phyloP scores from a whole-genome alignment of 225 moss, liverwort and hornwort species.

The Straminergon stramineum region DNA sequence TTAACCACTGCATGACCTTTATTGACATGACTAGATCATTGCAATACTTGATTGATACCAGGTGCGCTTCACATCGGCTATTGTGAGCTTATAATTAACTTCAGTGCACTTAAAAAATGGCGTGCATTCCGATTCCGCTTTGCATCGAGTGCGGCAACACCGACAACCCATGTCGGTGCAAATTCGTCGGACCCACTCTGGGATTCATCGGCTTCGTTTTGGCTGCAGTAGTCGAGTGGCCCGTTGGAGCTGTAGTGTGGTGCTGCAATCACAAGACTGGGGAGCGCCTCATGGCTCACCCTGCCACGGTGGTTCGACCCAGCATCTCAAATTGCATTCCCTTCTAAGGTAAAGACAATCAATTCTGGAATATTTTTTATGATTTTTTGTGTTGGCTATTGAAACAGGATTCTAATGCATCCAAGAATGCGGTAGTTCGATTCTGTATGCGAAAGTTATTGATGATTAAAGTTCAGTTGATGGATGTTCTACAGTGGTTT shows the following conservation, averaged over 20 bases:
- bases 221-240: conserved; percentile 77
- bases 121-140: conserved; percentile 68
- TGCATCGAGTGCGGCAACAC: conserved; percentile 86
- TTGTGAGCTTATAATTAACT: neutral
- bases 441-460: neutral
- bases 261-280: conserved; percentile 73
- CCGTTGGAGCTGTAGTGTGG: conserved; percentile 64
- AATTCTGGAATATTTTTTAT: neutral
- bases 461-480: neutral
- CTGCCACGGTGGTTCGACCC: conserved; percentile 63
- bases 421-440: too few relatives aligned
- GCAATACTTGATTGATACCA: neutral
- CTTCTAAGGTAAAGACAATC: conserved; percentile 16
- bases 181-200: conserved; percentile 69
- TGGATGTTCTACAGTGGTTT: neutral
- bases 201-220: conserved; percentile 73
- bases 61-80: neutral
- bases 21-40: neutral
- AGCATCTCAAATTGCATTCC: conserved; percentile 70
- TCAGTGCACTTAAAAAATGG: conserved; percentile 15
- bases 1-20: neutral
- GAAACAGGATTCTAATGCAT: neutral
- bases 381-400: neutral
- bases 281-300: conserved; percentile 46
- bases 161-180: conserved; percentile 81